phyloP scores from a whole-genome alignment of 2,329 filamentous ascomycete species.

The Epichloe glyceriae region DNA sequence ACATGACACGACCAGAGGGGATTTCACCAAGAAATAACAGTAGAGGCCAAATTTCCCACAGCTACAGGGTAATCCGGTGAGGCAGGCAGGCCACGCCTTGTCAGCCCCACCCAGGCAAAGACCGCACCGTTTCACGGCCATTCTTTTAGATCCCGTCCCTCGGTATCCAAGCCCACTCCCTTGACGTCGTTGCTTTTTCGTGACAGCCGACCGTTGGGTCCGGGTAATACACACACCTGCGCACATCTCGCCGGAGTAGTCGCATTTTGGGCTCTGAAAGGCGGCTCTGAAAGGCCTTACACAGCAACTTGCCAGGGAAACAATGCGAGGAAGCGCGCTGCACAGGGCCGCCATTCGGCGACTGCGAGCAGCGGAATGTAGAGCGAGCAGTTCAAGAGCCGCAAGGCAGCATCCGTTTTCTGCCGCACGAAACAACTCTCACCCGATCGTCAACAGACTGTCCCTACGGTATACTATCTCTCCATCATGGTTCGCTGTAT shows the following conservation, averaged over 20 bases:
- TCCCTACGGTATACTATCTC: background rate
- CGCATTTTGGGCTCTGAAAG: background rate
- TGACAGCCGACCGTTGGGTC: background rate
- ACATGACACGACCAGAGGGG: too few relatives aligned
- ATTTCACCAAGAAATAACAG: too few relatives aligned
- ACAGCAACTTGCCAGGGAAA: background rate
- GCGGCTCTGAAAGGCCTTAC: background rate
- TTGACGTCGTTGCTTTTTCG: background rate
- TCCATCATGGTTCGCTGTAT: background rate
- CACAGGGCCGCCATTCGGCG: conserved; percentile 8
- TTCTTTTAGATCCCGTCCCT: background rate
- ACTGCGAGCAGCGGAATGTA: conserved; percentile 7
- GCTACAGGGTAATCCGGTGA: too few relatives aligned
- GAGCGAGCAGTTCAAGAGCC: background rate
- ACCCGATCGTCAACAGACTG: background rate
- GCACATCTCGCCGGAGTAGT: background rate
- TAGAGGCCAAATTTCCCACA: too few relatives aligned
- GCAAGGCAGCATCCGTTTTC: conserved; percentile 2
- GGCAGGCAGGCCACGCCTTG: too few relatives aligned
- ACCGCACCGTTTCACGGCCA: background rate
- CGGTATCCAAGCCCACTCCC: background rate
- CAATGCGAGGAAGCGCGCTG: conserved; percentile 10
- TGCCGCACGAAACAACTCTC: background rate
- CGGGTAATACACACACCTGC: background rate
- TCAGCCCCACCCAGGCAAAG: too few relatives aligned